These are phyloP conservation scores for Leccinum obscurum DNA, from an alignment of 768 basidiomycete genomes.

Conservation along the genomic window DNA sequence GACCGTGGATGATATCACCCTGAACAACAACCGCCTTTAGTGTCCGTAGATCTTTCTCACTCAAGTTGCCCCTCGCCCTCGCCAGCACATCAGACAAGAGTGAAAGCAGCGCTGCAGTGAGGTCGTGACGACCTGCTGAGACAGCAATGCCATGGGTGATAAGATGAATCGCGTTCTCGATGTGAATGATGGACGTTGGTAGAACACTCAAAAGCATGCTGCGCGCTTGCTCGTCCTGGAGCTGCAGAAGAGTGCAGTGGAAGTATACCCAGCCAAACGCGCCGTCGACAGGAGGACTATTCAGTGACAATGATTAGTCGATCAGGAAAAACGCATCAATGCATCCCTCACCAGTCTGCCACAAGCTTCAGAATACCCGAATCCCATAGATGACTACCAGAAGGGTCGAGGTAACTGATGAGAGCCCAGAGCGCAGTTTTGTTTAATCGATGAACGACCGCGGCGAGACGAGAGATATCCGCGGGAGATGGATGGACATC, in stretches of 20 bases:
- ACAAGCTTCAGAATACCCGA: slow-evolving; percentile 19
- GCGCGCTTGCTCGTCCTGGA: slow-evolving; percentile 26
- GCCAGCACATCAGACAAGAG: slow-evolving; percentile 42
- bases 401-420: slow-evolving; percentile 45
- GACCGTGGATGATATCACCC: slow-evolving; percentile 31
- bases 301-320: not conserved
- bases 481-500: slow-evolving; percentile 33
- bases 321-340: not conserved
- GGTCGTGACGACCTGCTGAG: slow-evolving; percentile 19
- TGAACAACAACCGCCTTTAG: slow-evolving; percentile 47
- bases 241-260: slow-evolving; percentile 25
- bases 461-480: slow-evolving; percentile 44
- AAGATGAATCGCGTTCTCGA: slow-evolving; percentile 40
- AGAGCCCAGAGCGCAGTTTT: slow-evolving; percentile 44
- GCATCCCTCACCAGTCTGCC: slow-evolving; percentile 29
- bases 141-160: slow-evolving; percentile 37
- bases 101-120: slow-evolving; percentile 35
- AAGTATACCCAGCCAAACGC: slow-evolving; percentile 50
- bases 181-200: slow-evolving; percentile 24
- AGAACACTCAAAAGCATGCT: slow-evolving; percentile 32
- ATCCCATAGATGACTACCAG: slow-evolving; percentile 43
- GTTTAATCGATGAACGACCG: slow-evolving; percentile 42
- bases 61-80: slow-evolving; percentile 29
- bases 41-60: slow-evolving; percentile 28
- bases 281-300: slow-evolving; percentile 15